These are phyloP conservation scores for Grigorovia jiainica DNA, from an alignment of 805 yeast genomes.

Conservation along the genomic window DNA sequence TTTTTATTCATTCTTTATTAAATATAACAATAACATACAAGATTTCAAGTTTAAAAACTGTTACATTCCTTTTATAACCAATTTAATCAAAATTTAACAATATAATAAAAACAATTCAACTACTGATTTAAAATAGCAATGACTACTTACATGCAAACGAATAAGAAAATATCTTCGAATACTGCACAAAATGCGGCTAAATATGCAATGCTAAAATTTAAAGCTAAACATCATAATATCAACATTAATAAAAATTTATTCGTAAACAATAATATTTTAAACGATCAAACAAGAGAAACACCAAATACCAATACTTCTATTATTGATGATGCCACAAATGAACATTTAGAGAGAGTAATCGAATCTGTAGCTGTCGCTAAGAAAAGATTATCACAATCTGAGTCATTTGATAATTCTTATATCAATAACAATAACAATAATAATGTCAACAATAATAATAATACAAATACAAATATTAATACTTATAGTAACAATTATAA, in stretches of 20 bases:
- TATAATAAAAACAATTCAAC: background rate
- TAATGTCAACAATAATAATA: background rate
- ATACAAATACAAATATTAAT: background rate
- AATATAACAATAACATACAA: too few relatives aligned
- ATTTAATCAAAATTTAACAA: constrained; percentile 1
- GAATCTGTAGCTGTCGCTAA: constrained; percentile 29
- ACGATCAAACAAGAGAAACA: too few relatives aligned
- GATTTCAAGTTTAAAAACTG: too few relatives aligned
- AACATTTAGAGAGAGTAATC: constrained; percentile 24
- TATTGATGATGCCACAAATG: too few relatives aligned
- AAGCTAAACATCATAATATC: constrained; percentile 1
- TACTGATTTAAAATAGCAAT: background rate
- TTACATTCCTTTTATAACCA: constrained; percentile 1
- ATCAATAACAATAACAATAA: background rate
- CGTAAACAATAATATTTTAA: constrained; percentile 2
- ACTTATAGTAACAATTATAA: too few relatives aligned
- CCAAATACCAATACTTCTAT: too few relatives aligned
- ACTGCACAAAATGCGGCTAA: constrained; percentile 23
- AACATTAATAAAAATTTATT: background rate
- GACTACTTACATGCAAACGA: constrained; percentile 5
- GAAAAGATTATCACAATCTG: constrained; percentile 26
- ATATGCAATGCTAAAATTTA: constrained; percentile 16
- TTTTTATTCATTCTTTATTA: too few relatives aligned
- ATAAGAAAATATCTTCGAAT: constrained; percentile 8
- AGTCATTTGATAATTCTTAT: constrained; percentile 15